Evolutionary conservation across 176 grass and related monocot species (phyloP).

Genomic region (Neostapfia colusana): DNA sequence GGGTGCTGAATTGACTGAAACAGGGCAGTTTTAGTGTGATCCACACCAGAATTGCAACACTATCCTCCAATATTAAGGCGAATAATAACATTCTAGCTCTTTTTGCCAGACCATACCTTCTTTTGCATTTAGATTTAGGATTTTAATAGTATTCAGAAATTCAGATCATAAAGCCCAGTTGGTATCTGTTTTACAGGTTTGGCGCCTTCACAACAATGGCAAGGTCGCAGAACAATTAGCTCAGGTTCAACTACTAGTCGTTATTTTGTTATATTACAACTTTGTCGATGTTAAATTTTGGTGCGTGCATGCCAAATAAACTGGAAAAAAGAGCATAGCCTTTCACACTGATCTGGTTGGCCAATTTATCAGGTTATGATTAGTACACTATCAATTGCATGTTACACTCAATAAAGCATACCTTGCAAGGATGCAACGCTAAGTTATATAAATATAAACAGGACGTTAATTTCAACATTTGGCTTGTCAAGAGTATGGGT

Average conservation of each 20-base stretch:
- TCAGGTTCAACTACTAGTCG: not conserved
- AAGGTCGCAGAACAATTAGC: not conserved
- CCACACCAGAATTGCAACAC: too few relatives aligned
- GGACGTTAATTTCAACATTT: not conserved
- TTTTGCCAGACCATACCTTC: not conserved
- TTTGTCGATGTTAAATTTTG: not conserved
- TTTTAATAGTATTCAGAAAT: not conserved
- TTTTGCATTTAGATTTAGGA: not conserved
- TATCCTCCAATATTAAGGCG: not conserved
- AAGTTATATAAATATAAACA: not conserved
- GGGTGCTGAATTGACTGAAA: too few relatives aligned
- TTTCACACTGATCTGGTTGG: not conserved
- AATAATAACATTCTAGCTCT: not conserved
- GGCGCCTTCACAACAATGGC: not conserved
- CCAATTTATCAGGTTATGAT: not conserved
- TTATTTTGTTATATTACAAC: not conserved
- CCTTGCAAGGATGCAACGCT: not conserved
- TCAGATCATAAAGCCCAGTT: not conserved
- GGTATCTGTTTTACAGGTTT: not conserved
- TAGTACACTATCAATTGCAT: not conserved
- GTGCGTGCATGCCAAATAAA: not conserved
- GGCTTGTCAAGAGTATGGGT: not conserved
- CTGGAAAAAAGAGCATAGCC: not conserved
- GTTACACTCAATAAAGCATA: not conserved
- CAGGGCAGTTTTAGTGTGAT: too few relatives aligned